Evolutionary conservation across 345 rosid species (phyloP).

Genomic region (Ceriops tagal): DNA sequence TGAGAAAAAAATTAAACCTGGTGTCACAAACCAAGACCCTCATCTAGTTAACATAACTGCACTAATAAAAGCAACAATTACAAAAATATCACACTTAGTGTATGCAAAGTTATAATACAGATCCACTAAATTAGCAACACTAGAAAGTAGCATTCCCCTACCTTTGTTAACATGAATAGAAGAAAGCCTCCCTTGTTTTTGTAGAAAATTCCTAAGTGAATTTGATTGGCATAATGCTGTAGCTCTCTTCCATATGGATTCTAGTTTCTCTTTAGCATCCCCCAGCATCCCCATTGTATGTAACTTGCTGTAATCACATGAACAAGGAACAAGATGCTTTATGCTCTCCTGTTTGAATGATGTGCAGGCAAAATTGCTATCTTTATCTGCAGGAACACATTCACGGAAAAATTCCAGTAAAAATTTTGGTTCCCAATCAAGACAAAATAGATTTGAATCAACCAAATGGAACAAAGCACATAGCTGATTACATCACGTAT

Average conservation of each 20-base stretch:
- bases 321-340: constrained; percentile 36
- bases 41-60: neutral
- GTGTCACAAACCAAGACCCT: neutral
- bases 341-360: constrained; percentile 47
- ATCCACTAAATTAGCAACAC: neutral
- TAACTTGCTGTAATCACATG: constrained; percentile 40
- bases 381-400: constrained; percentile 28
- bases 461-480: neutral
- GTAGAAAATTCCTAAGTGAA: constrained; percentile 66
- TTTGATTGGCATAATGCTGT: constrained; percentile 60
- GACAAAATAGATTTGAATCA: no score
- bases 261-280: constrained; percentile 49
- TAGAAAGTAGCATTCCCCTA: constrained; percentile 16
- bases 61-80: neutral
- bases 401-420: neutral
- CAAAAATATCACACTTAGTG: no score
- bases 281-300: constrained; percentile 33
- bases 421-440: no score
- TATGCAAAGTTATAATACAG: neutral
- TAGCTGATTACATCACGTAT: neutral
- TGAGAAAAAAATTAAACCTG: neutral
- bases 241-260: constrained; percentile 66
- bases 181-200: constrained; percentile 67
- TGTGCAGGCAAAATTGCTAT: constrained; percentile 45
- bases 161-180: constrained; percentile 74